phyloP scores from a whole-genome alignment of 140 eudicot genomes.

The Senecio squalidus region DNA sequence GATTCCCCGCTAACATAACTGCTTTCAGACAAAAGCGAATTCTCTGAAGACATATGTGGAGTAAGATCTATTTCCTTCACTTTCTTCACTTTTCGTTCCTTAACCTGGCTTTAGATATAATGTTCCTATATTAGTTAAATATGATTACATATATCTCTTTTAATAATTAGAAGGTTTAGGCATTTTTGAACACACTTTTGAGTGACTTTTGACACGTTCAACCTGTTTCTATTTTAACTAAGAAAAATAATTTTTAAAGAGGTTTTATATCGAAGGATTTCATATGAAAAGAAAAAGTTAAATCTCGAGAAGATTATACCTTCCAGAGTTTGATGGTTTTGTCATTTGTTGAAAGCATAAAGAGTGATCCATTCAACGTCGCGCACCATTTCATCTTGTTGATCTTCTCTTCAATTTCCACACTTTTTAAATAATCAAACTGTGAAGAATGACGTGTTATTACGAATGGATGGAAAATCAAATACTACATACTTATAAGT shows the following conservation, averaged over 20 bases:
- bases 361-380: constrained; percentile 50
- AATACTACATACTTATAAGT: not conserved
- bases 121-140: constrained; percentile 8
- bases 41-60: constrained; percentile 56
- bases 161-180: too few species aligned
- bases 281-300: not conserved
- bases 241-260: too few species aligned
- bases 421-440: constrained; percentile 86
- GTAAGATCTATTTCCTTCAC: constrained; percentile 50
- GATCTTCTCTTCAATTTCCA: constrained; percentile 87
- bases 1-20: constrained; percentile 46
- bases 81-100: constrained; percentile 56
- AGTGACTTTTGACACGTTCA: too few species aligned
- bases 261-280: too few species aligned
- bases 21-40: constrained; percentile 56
- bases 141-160: not conserved
- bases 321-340: constrained; percentile 87
- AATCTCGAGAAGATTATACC: constrained; percentile 46
- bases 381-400: constrained; percentile 76
- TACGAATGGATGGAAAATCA: constrained; percentile 7
- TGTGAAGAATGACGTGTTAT: constrained; percentile 24
- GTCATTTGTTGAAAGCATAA: constrained; percentile 78
- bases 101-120: constrained; percentile 61
- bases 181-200: too few species aligned
- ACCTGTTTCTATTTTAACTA: too few species aligned